A percentile compares a stretch with the other conserved stretches of the same genome.
Conservation (phyloP, 2,329 filamentous ascomycete species). For the Biscogniauxia mediterranea region DNA sequence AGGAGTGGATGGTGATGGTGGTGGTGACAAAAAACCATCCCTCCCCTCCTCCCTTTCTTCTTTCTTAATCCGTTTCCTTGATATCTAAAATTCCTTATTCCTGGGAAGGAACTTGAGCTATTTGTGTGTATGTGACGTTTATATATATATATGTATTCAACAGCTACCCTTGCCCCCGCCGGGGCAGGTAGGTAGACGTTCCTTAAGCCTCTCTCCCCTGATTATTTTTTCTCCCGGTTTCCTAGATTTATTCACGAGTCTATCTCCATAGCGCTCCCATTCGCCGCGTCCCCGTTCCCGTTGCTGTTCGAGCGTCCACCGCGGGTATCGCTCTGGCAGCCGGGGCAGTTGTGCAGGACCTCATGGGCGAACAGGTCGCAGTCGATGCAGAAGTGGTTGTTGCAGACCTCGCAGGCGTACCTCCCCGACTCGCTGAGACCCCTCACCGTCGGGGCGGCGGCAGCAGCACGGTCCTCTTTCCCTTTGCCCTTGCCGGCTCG, state of each 20-base stretch:
- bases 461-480: constrained; percentile 20
- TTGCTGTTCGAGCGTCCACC: constrained; percentile 17
- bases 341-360: constrained; percentile 92
- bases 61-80: too few relatives aligned
- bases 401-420: constrained; percentile 86
- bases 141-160: too few relatives aligned
- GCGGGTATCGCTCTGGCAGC: constrained; percentile 64
- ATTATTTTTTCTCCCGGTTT: too few relatives aligned
- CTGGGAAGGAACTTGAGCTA: too few relatives aligned
- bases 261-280: constrained; percentile 45
- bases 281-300: constrained; percentile 18
- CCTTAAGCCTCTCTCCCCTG: too few relatives aligned
- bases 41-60: too few relatives aligned
- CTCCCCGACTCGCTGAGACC: constrained; percentile 81
- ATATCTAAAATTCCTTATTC: too few relatives aligned
- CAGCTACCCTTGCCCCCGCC: too few relatives aligned
- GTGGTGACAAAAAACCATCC: too few relatives aligned
- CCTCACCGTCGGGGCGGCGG: constrained; percentile 37
- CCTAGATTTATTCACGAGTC: constrained; percentile 31
- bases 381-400: constrained; percentile 93
- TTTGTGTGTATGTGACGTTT: too few relatives aligned
- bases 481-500: constrained; percentile 20
- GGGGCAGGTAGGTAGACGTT: too few relatives aligned
- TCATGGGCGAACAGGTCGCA: constrained; percentile 96
- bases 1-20: background rate